Conservation (phyloP, 495 filamentous ascomycete genomes). For the Hypomontagnella submonticulosa region DNA sequence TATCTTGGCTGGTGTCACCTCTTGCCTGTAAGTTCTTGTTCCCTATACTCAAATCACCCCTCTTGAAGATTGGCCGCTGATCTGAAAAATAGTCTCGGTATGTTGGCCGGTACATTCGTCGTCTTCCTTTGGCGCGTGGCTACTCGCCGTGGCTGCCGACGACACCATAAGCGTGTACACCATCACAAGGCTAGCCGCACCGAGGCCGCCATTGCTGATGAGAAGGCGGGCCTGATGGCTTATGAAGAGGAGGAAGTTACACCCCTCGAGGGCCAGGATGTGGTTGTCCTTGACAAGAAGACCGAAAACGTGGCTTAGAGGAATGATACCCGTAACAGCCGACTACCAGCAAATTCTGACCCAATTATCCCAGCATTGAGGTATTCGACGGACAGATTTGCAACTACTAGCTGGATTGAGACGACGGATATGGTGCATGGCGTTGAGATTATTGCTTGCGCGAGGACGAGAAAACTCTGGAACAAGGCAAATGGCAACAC, state of each 20-base stretch:
- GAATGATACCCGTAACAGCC: conserved; percentile 27
- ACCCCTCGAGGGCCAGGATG: conserved; percentile 52
- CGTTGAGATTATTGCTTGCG: conserved; percentile 16
- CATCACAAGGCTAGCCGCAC: conserved; percentile 47
- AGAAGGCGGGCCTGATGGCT: conserved; percentile 58
- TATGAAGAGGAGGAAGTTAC: conserved; percentile 48
- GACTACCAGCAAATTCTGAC: conserved; percentile 1
- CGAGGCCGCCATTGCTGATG: conserved; percentile 51
- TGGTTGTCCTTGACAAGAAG: conserved; percentile 43
- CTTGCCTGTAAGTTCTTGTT: conserved; percentile 58
- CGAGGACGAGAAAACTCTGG: conserved; percentile 14
- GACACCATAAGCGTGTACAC: conserved; percentile 41
- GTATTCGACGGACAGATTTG: conserved; percentile 19
- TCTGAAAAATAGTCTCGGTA: conserved; percentile 55
- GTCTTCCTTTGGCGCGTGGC: conserved; percentile 59
- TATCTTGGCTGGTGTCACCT: conserved; percentile 62
- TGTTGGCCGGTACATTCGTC: conserved; percentile 60
- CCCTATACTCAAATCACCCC: too few relatives aligned
- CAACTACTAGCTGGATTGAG: conserved; percentile 13
- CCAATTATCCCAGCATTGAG: background rate
- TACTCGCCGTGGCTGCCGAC: conserved; percentile 45
- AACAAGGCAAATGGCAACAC: conserved; percentile 23
- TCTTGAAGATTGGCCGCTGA: conserved; percentile 16
- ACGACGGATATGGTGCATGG: conserved; percentile 10
- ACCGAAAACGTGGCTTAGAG: conserved; percentile 43